These are phyloP conservation scores for Tuber magnatum DNA, from an alignment of 495 filamentous ascomycete genomes.

Conservation along the genomic window DNA sequence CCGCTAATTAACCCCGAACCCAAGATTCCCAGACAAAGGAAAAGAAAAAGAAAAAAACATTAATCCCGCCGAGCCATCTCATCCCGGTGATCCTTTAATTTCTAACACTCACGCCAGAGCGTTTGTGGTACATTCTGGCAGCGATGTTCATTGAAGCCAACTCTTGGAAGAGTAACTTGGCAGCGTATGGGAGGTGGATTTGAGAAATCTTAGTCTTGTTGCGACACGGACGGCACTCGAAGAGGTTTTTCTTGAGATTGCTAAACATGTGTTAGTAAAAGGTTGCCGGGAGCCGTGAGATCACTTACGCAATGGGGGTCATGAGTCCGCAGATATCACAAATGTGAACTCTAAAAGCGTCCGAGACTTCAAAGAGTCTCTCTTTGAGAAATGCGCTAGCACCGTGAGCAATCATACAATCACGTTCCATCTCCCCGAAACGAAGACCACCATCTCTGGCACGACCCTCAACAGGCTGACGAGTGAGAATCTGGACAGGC, in stretches of 20 bases:
- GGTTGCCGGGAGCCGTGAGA: constrained; percentile 2
- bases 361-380: constrained; percentile 83
- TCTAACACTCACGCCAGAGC: constrained; percentile 64
- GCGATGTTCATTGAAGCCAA: constrained; percentile 97
- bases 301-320: constrained; percentile 95
- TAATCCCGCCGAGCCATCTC: neutral
- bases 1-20: neutral
- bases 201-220: constrained; percentile 98
- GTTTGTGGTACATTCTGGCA: constrained; percentile 85
- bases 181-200: constrained; percentile 93
- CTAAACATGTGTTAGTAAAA: constrained; percentile 48
- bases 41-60: neutral
- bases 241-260: constrained; percentile 87
- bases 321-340: constrained; percentile 98
- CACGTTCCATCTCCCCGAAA: constrained; percentile 99
- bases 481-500: constrained; percentile 91
- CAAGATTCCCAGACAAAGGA: neutral
- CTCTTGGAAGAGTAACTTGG: constrained; percentile 98
- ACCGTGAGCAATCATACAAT: constrained; percentile 99
- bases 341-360: constrained; percentile 97
- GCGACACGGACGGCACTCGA: constrained; percentile 93
- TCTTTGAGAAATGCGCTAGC: constrained; percentile 96
- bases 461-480: constrained; percentile 97
- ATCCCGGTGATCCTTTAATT: constrained; percentile 20
- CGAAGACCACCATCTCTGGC: constrained; percentile 95